These are phyloP conservation scores for Brassica carinata DNA, from an alignment of 345 rosid species.

Conservation along the genomic window DNA sequence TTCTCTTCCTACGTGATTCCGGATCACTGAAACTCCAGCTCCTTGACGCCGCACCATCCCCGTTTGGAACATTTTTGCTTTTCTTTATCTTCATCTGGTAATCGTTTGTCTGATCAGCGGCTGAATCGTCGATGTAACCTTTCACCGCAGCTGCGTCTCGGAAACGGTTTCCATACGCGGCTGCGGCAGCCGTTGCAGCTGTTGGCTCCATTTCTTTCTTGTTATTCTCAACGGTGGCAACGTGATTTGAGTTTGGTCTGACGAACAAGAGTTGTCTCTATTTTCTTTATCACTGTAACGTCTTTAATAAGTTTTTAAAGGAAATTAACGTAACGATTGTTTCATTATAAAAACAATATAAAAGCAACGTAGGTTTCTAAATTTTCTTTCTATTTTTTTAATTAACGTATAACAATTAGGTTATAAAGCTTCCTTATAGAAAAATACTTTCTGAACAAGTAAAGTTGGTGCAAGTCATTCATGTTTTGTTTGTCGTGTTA, in stretches of 20 bases:
- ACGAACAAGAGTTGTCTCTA: conserved; percentile 11
- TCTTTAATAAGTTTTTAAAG: background rate
- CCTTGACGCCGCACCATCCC: conserved; percentile 22
- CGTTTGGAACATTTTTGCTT: conserved; percentile 38
- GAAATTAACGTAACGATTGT: background rate
- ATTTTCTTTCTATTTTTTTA: background rate
- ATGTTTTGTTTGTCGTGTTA: background rate
- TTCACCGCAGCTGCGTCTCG: background rate
- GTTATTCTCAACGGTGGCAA: conserved; percentile 9
- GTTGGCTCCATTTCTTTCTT: conserved; percentile 32
- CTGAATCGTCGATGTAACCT: background rate
- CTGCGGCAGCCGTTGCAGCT: background rate
- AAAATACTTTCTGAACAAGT: background rate
- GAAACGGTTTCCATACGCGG: conserved; percentile 10
- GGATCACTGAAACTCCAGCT: conserved; percentile 83
- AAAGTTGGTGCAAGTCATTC: background rate
- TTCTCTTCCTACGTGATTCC: conserved; percentile 86
- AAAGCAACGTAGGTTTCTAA: background rate
- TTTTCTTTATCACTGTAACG: background rate
- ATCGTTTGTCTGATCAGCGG: conserved; percentile 24
- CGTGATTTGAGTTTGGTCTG: conserved; percentile 21
- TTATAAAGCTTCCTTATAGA: background rate
- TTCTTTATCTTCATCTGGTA: conserved; percentile 31
- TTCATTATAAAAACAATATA: background rate
- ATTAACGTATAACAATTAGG: background rate